Evolutionary conservation across 176 grass and related monocot genomes (phyloP).

Genomic region (Tuctoria greenei): DNA sequence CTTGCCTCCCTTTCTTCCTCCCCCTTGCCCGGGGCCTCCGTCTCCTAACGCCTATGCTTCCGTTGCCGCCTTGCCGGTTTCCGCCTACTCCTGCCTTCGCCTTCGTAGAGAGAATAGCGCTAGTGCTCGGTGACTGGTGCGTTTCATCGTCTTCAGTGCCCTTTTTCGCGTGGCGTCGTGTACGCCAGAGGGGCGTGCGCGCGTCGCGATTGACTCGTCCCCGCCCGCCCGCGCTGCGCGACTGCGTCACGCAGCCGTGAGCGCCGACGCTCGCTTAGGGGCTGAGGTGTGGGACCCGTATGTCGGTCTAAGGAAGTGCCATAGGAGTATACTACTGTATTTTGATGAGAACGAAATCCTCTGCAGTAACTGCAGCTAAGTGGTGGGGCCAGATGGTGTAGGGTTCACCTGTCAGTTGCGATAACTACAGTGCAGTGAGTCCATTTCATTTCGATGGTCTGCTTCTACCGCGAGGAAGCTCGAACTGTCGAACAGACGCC

Average conservation of each 20-base stretch:
- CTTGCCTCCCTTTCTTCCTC: background rate
- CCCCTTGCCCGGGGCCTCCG: background rate
- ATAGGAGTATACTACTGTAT: too few relatives aligned
- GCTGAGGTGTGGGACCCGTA: background rate
- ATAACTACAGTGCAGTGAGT: too few relatives aligned
- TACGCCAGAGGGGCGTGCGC: slow-evolving; percentile 1
- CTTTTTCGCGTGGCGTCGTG: background rate
- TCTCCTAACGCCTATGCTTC: slow-evolving; percentile 39
- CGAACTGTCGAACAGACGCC: background rate
- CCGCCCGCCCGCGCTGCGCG: slow-evolving; percentile 34
- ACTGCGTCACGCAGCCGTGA: slow-evolving; percentile 23
- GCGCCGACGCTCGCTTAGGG: slow-evolving; percentile 41
- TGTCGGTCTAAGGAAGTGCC: background rate
- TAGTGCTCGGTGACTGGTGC: slow-evolving; percentile 23
- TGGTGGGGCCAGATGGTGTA: too few relatives aligned
- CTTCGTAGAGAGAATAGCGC: background rate
- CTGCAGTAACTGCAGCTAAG: too few relatives aligned
- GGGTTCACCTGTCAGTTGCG: too few relatives aligned
- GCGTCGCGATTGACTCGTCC: slow-evolving; percentile 41
- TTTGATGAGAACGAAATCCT: too few relatives aligned
- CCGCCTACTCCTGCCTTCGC: slow-evolving; percentile 17
- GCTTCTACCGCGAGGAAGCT: background rate
- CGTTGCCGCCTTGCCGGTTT: slow-evolving; percentile 31
- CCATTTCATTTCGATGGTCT: background rate
- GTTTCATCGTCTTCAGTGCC: background rate